Conservation (phyloP, 257 asterid species). For the Jacaranda mimosifolia region DNA sequence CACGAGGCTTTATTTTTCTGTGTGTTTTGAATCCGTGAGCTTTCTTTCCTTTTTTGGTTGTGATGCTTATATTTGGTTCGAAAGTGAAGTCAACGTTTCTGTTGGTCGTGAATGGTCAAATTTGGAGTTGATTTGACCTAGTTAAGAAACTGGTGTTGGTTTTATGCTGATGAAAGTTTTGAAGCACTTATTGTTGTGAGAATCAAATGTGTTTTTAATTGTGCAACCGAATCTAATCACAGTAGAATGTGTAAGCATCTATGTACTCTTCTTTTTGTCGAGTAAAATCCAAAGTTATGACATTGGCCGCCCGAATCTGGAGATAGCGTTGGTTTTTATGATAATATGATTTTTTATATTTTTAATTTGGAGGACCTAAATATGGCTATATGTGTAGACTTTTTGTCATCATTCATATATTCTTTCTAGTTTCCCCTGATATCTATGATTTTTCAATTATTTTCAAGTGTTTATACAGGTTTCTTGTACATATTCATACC, state of each 20-base stretch:
- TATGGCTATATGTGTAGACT: neutral
- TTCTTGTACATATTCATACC: slow-evolving; percentile 17
- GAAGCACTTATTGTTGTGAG: neutral
- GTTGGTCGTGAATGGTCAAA: slow-evolving; percentile 29
- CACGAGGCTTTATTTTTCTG: slow-evolving; percentile 12
- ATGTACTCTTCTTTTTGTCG: slow-evolving; percentile 5
- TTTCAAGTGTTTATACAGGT: neutral
- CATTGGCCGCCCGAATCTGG: slow-evolving; percentile 15
- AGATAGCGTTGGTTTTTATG: neutral
- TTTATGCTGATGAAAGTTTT: too few relatives aligned
- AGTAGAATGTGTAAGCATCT: slow-evolving; percentile 26
- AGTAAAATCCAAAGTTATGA: slow-evolving; percentile 23
- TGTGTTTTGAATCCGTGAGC: slow-evolving; percentile 30
- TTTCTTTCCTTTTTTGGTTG: neutral
- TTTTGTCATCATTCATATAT: slow-evolving; percentile 21
- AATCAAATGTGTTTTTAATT: neutral
- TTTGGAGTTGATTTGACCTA: slow-evolving; percentile 24
- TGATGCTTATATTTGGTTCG: neutral
- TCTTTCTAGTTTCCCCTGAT: neutral
- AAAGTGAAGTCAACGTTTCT: slow-evolving; percentile 30
- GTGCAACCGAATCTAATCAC: slow-evolving; percentile 28
- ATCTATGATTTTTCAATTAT: slow-evolving; percentile 13
- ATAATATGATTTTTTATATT: slow-evolving; percentile 8
- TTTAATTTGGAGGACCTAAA: slow-evolving; percentile 3
- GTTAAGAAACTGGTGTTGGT: neutral